These are phyloP conservation scores for Kalmusia sp. DNA, from an alignment of 2,329 filamentous ascomycete species.

Conservation along the genomic window DNA sequence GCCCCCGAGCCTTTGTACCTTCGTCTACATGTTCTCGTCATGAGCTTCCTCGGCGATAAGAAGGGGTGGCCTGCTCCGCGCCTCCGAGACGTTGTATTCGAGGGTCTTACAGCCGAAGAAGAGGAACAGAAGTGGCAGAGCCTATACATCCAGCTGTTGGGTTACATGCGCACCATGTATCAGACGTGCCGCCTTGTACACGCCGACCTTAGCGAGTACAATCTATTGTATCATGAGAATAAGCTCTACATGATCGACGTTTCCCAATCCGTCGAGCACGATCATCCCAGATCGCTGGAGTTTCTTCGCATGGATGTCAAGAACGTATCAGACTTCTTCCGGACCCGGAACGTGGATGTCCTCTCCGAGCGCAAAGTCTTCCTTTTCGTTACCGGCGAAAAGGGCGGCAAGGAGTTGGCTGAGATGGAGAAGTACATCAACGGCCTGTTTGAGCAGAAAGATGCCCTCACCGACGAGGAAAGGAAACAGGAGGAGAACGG, in stretches of 20 bases:
- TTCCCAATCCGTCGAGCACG: slow-evolving; percentile 95
- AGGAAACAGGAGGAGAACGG: slow-evolving; percentile 73
- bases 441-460: slow-evolving; percentile 67
- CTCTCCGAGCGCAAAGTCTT: slow-evolving; percentile 82
- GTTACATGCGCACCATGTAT: slow-evolving; percentile 92
- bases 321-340: slow-evolving; percentile 94
- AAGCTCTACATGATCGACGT: slow-evolving; percentile 95
- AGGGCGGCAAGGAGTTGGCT: slow-evolving; percentile 67
- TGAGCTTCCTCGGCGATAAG: slow-evolving; percentile 88
- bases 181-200: slow-evolving; percentile 91
- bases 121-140: slow-evolving; percentile 74
- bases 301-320: slow-evolving; percentile 99
- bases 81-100: slow-evolving; percentile 82
- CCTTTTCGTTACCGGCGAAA: slow-evolving; percentile 75
- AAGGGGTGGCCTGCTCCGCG: slow-evolving; percentile 89
- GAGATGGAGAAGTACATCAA: slow-evolving; percentile 69
- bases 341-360: slow-evolving; percentile 80
- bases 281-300: slow-evolving; percentile 89
- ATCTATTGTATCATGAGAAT: slow-evolving; percentile 85
- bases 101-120: slow-evolving; percentile 63
- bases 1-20: slow-evolving; percentile 89
- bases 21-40: slow-evolving; percentile 92
- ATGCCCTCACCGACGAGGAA: slow-evolving; percentile 56
- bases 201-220: slow-evolving; percentile 98
- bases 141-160: slow-evolving; percentile 83